phyloP scores from a whole-genome alignment of 441 rosid genomes.

The Adansonia rubrostipa region DNA sequence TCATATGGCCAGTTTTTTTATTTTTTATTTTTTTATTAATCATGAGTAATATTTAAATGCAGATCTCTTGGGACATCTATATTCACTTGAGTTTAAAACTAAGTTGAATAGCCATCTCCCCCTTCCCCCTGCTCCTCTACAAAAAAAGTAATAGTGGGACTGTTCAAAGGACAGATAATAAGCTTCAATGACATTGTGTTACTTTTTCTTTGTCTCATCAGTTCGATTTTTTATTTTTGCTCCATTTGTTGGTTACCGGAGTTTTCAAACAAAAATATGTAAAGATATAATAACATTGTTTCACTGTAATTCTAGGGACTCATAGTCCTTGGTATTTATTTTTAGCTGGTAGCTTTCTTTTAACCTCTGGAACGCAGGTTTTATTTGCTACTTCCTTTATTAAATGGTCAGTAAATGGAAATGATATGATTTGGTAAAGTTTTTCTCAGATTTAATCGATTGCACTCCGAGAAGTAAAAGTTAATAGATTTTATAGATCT shows the following conservation, averaged over 20 bases:
- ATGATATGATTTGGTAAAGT: background rate
- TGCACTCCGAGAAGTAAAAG: background rate
- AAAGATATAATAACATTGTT: background rate
- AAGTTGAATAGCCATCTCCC: background rate
- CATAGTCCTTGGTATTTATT: background rate
- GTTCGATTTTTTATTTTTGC: background rate
- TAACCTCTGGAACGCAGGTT: constrained; percentile 19
- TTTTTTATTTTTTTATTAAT: background rate
- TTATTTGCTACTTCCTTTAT: background rate
- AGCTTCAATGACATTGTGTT: constrained; percentile 1
- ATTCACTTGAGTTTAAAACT: background rate
- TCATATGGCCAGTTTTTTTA: background rate
- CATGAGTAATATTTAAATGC: background rate
- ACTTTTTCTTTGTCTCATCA: background rate
- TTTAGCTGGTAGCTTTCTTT: background rate
- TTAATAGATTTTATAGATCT: background rate
- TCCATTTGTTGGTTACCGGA: background rate
- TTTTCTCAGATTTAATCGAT: background rate
- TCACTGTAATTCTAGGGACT: background rate
- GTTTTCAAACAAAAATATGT: background rate
- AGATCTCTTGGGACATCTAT: background rate
- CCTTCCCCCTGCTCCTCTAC: background rate
- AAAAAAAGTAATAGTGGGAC: background rate
- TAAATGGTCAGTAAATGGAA: background rate
- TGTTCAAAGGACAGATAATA: background rate